Base-by-base conservation (phyloP, 257 asterid species). In the Hygrophila difformis region DNA sequence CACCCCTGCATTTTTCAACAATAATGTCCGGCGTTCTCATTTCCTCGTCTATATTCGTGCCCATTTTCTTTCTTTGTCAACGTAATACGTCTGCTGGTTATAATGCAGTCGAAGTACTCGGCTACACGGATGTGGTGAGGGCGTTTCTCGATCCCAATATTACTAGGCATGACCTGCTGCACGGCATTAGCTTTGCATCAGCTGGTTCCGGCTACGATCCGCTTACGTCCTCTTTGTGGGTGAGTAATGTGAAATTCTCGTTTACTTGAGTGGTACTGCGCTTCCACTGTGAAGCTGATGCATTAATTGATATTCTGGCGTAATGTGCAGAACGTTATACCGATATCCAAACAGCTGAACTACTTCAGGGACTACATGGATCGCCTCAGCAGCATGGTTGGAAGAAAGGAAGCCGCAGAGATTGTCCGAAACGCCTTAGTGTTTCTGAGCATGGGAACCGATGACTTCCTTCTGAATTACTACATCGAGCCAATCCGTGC, bases 121-220 rank as follows among this genome's bases (percentile, higher is more conserved):
- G 82, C 1, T 46, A 58, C 21, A 49, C 58, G 24, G 57, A 59
- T 15, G 20, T 42, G 36, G 39, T 72, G 8, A 47, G 57, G 56
- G 79, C 63, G n/a, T 70, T 70, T 39, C 73, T 74, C 1, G 79
- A 77, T 8, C 82, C 82, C 4, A 20, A 55, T 8, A 23, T 67
- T 15, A 62, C 63, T 8, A 64, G 44, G 41, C 22, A 37, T 26
- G 79, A 77, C 47, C 3, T 77, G 40, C n/a, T 74, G 15, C 73
- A 74, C 4, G 87, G 77, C 8, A 61, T 74, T 38, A 70, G 82
- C 61, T 77, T 77, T 20, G 87, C 82, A 12, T 73, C 87, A 9
- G 79, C 87, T 1, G 74, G 53, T 39, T 70, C 79, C 5, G 87
- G 87, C 22, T 77, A 73, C 18, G 84, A 76, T 53, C 77, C 72